A percentile compares a stretch with the other conserved stretches of the same genome.
These are phyloP conservation scores for Suhomyces prunicola DNA, from an alignment of 805 yeast species.

Conservation along the genomic window DNA sequence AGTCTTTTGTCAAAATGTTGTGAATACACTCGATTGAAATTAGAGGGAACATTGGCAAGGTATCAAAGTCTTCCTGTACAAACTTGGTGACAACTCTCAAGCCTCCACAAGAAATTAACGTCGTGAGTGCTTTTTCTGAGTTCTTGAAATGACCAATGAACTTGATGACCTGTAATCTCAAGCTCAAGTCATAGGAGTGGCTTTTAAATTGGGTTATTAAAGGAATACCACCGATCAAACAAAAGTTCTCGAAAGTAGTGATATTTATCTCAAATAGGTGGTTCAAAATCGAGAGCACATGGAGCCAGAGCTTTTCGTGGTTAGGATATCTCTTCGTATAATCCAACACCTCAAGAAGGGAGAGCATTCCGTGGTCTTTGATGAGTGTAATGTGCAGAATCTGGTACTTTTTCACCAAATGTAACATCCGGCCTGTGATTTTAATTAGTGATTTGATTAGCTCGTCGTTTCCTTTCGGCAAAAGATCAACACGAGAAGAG, in stretches of 20 bases:
- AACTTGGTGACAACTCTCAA: conserved; percentile 42
- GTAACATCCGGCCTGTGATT: conserved; percentile 37
- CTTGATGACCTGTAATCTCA: conserved; percentile 35
- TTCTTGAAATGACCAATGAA: conserved; percentile 30
- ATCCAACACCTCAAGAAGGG: conserved; percentile 39
- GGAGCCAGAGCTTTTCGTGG: conserved; percentile 34
- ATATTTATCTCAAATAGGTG: conserved; percentile 27
- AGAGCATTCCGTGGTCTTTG: conserved; percentile 41
- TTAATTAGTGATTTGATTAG: conserved; percentile 27
- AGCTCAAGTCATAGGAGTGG: conserved; percentile 25
- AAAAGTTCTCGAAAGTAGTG: conserved; percentile 38
- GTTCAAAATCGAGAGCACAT: conserved; percentile 34
- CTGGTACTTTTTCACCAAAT: conserved; percentile 38
- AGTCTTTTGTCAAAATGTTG: conserved; percentile 31
- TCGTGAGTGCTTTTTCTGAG: conserved; percentile 35
- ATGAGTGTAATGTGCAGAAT: conserved; percentile 36
- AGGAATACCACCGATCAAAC: conserved; percentile 45
- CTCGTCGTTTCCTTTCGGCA: conserved; percentile 30
- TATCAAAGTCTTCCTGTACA: conserved; percentile 44
- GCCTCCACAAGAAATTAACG: conserved; percentile 47
- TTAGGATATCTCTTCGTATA: conserved; percentile 26
- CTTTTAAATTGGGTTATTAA: conserved; percentile 35
- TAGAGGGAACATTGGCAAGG: conserved; percentile 35
- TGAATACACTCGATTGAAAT: conserved; percentile 37
- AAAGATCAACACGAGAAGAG: conserved; percentile 27